Conservation (phyloP, 2,329 filamentous ascomycete species). For the Fusarium sp. region DNA sequence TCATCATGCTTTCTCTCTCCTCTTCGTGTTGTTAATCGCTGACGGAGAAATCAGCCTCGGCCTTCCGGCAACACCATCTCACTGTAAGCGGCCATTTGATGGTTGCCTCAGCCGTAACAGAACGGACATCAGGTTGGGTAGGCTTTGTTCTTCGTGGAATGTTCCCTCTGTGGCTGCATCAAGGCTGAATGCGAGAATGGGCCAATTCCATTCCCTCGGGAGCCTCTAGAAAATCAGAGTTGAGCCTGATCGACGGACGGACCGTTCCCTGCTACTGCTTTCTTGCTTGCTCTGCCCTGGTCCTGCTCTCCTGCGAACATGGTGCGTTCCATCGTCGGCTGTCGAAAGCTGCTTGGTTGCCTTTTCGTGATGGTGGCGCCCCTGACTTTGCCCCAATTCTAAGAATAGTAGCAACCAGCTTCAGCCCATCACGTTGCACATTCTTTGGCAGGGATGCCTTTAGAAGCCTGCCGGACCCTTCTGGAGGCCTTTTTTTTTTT, state of each 20-base stretch:
- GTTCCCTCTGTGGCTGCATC: constrained; percentile 4
- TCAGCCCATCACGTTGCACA: background rate
- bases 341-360: constrained; percentile 13
- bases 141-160: background rate
- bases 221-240: constrained; percentile 12
- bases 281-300: background rate
- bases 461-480: constrained; percentile 15
- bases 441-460: constrained; percentile 30
- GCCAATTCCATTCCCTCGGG: constrained; percentile 25
- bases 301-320: constrained; percentile 18
- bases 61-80: constrained; percentile 16
- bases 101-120: constrained; percentile 15
- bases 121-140: background rate
- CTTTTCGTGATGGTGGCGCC: constrained; percentile 40
- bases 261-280: constrained; percentile 40
- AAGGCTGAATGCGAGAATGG: constrained; percentile 6
- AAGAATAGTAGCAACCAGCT: constrained; percentile 42
- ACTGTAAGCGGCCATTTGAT: constrained; percentile 35
- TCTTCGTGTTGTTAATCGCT: constrained; percentile 5
- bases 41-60: constrained; percentile 23
- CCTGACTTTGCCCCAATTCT: constrained; percentile 46
- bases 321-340: constrained; percentile 8
- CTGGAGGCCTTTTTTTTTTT: constrained; percentile 2
- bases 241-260: constrained; percentile 42
- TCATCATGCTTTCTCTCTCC: constrained; percentile 11